Percentiles rank a stretch among this genome's conserved stretches.
phyloP scores from a whole-genome alignment of 2,329 filamentous ascomycete genomes.

The Metarhizium album region DNA sequence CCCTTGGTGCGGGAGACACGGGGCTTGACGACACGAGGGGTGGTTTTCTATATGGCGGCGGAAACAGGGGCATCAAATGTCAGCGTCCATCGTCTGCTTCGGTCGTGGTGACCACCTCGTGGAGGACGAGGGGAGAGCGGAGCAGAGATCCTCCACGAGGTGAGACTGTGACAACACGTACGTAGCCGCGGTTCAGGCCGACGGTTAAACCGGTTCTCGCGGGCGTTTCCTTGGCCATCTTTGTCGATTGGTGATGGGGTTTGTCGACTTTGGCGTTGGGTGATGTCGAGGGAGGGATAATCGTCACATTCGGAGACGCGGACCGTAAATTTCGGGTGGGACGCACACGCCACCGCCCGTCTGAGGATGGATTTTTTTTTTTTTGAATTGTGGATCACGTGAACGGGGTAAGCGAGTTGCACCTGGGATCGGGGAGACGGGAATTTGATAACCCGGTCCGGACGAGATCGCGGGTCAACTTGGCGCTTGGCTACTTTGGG shows the following conservation, averaged over 20 bases:
- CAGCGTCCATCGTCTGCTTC: constrained; percentile 53
- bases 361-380: constrained; percentile 1
- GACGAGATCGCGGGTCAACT: background rate
- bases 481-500: background rate
- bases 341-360: constrained; percentile 2
- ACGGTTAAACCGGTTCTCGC: constrained; percentile 48
- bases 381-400: constrained; percentile 18
- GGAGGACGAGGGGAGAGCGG: constrained; percentile 13
- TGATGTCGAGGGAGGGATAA: constrained; percentile 15
- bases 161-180: constrained; percentile 51
- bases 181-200: constrained; percentile 54
- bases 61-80: constrained; percentile 28
- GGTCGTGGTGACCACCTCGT: constrained; percentile 15
- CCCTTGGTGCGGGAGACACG: constrained; percentile 84
- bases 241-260: constrained; percentile 21
- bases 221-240: constrained; percentile 51
- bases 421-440: background rate
- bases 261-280: constrained; percentile 17
- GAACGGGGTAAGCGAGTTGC: constrained; percentile 11
- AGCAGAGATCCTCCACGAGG: constrained; percentile 66
- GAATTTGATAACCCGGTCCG: background rate
- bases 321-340: constrained; percentile 14
- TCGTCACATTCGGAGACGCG: background rate
- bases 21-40: constrained; percentile 64
- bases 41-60: constrained; percentile 58